Evolutionary conservation across 148 eudicot genomes (phyloP), one percentile per base, ranked within the genome.

Genomic region (Vaccinium myrtillus): DNA sequence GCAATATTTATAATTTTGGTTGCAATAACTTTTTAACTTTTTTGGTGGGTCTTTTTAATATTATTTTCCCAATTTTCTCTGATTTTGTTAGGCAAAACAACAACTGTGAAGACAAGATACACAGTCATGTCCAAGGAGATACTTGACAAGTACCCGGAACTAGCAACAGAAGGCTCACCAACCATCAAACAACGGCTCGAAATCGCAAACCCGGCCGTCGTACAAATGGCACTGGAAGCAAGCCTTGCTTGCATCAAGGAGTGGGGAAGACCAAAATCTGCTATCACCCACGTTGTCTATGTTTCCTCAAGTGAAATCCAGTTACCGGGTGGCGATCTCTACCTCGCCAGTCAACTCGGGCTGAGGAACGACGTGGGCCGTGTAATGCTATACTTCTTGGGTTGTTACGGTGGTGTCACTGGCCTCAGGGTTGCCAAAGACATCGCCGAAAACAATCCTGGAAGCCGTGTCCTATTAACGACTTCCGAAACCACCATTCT

Each of bases 61-160:
- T 6, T 12, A 2, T 69, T 69, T 25, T 23, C 32, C 32, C 73
- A 3, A 12, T 3, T 67, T 69, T 30, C 18, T 69, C 43, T 27
- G 74, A 5, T 67, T 85, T 84, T 89, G 81, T 12, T 77, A 94
- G 95, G 97, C 87, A 94, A 94, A 87, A 92, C 97, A 49, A 94
- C 97, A n/a, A 94, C 95, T 14, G 97, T 94, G 80, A 94, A 94
- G 91, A 94, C 95, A 50, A 86, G 97, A 55, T 94, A 94, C 90
- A 94, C 95, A 13, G 97, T 94, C 4, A 87, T 94, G 91, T 92
- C 91, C 1, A 89, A 74, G 53, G 97, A 94, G 81, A 90, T 92
- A 19, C 81, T 94, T 14, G 90, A 91, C 77, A 83, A 85, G 59
- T 91, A 91, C 76, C 95, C 97, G 7, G 95, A 94, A 69, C 86